Evolutionary conservation across 169 alveolate genomes (phyloP).

Genomic region (Cytauxzoon felis): DNA sequence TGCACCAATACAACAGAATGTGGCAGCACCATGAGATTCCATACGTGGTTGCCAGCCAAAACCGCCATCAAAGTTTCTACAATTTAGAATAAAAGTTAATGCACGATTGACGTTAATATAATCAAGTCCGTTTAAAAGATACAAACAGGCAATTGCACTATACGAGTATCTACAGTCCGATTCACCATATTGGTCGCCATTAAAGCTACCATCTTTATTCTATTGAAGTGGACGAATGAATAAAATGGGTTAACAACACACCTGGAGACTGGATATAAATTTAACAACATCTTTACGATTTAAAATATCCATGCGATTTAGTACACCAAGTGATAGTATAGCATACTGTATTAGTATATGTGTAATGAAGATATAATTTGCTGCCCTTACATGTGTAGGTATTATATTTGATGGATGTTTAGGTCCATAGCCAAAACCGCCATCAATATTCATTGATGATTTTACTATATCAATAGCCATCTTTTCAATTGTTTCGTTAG

Average conservation of each 20-base stretch:
- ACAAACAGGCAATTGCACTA: constrained; percentile 86
- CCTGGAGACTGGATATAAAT: constrained; percentile 78
- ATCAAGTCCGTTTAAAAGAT: constrained; percentile 78
- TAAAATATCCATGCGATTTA: constrained; percentile 69
- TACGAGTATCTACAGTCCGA: constrained; percentile 90
- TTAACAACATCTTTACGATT: constrained; percentile 73
- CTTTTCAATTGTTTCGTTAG: constrained; percentile 31
- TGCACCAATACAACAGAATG: constrained; percentile 89
- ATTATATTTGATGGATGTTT: constrained; percentile 68
- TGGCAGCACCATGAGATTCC: constrained; percentile 95
- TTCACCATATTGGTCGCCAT: constrained; percentile 91
- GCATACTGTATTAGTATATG: constrained; percentile 71
- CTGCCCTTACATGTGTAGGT: constrained; percentile 64
- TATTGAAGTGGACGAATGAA: constrained; percentile 20
- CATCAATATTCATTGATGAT: constrained; percentile 62
- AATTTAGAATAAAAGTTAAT: constrained; percentile 80
- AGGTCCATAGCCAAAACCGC: constrained; percentile 71
- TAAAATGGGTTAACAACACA: neutral
- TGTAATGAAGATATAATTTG: neutral
- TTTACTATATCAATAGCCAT: constrained; percentile 42
- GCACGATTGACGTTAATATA: constrained; percentile 79
- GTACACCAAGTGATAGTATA: constrained; percentile 73
- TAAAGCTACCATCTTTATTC: constrained; percentile 91
- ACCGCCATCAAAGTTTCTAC: constrained; percentile 91
- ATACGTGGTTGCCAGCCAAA: constrained; percentile 93